Base-by-base conservation (phyloP, 805 yeast genomes). In the Komagataella phaffii region DNA sequence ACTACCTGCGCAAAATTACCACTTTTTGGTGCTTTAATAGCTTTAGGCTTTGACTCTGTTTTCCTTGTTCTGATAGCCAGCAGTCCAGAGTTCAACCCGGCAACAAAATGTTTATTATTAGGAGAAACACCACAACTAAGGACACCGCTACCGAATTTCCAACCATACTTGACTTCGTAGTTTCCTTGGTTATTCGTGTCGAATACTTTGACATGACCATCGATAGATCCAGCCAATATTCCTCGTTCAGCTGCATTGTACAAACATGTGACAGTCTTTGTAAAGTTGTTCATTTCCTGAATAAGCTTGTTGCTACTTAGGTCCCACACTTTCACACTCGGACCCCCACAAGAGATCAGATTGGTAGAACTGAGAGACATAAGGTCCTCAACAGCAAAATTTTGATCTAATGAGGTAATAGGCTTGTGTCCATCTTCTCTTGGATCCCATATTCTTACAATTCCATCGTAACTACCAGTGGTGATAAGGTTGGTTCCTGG, bases 111-210 rank as follows among this genome's bases (percentile, higher is more conserved):
- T 69, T 86, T 85, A 58, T 74, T 80, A 57, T 82, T 78, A 24
- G 98, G 97, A 7, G 96, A 88, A 8, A 88, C 84, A 12, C 90
- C 98, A 63, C 96, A 82, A 59, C 88, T 75, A 58, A 93, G 72
- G 0, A 93, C 96, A 45, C 96, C 95, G 21, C 91, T 88, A 43
- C 96, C 96, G 62, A 86, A 91, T 67, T 90, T 91, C 97, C 98
- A 91, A 49, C 97, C 97, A 64, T 89, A 91, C 64, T 85, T 87
- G 54, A 91, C 96, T 54, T 84, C 85, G 88, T 91, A 90, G 58
- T 79, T 76, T 30, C 40, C 40, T 45, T 77, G 62, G 19, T 83
- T 76, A 24, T 77, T 68, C 44, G 87, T 79, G 65, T 90, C 97
- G 64, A 91, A 88, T 47, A 90, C 90, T 67, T 93, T 93, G 54